These are phyloP conservation scores for Colletotrichum incanum DNA, from an alignment of 2,329 filamentous ascomycete species.

Conservation along the genomic window DNA sequence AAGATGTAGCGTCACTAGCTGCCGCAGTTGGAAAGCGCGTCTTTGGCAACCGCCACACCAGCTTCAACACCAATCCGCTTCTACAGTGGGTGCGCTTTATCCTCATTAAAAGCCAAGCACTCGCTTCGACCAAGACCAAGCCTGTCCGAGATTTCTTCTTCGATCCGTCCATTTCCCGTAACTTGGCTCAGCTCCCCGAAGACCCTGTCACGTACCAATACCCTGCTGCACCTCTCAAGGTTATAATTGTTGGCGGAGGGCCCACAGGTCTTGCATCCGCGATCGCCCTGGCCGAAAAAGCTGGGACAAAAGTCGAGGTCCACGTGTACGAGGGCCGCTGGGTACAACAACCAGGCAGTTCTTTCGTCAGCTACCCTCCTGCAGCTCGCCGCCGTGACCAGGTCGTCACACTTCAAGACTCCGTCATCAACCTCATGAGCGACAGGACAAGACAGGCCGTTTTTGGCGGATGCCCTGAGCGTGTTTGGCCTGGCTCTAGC, in stretches of 20 bases:
- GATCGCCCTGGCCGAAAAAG: constrained; percentile 54
- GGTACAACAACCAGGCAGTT: constrained; percentile 43
- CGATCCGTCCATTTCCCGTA: constrained; percentile 52
- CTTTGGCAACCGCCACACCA: constrained; percentile 49
- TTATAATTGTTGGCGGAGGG: constrained; percentile 46
- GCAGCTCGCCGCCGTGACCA: constrained; percentile 52
- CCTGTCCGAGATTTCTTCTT: constrained; percentile 54
- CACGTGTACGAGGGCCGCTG: constrained; percentile 55
- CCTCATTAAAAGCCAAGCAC: constrained; percentile 50
- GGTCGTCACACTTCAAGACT: constrained; percentile 55
- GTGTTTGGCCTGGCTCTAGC: constrained; percentile 54
- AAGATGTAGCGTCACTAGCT: constrained; percentile 48
- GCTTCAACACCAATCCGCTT: constrained; percentile 49
- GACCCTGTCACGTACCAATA: constrained; percentile 49
- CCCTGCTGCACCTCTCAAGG: constrained; percentile 45
- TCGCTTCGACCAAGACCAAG: constrained; percentile 46
- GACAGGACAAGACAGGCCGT: constrained; percentile 49
- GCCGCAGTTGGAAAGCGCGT: constrained; percentile 47
- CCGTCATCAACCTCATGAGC: constrained; percentile 51
- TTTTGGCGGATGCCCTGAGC: constrained; percentile 51
- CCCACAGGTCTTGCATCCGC: constrained; percentile 50
- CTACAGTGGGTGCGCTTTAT: constrained; percentile 54
- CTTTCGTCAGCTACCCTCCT: constrained; percentile 49
- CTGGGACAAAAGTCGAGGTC: constrained; percentile 50
- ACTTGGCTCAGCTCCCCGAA: constrained; percentile 45